These are phyloP conservation scores for Phytophthora syringae DNA, from an alignment of 352 stramenopile species.

Conservation along the genomic window DNA sequence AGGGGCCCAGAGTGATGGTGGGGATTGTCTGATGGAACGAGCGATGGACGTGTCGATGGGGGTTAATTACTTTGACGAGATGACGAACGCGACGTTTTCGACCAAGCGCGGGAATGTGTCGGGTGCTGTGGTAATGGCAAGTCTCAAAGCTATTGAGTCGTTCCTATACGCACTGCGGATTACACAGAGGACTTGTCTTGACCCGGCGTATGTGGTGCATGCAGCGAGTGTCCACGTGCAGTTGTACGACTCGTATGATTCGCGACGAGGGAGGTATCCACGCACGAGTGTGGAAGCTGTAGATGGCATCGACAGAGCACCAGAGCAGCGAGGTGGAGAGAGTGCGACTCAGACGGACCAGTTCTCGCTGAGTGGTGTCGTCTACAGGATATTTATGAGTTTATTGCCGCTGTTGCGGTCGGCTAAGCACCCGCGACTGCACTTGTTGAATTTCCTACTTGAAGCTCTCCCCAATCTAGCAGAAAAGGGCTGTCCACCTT, in stretches of 20 bases:
- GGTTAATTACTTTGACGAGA: slow-evolving; percentile 81
- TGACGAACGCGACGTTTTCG: slow-evolving; percentile 47
- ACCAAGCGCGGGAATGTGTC: slow-evolving; percentile 57
- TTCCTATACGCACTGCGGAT: slow-evolving; percentile 55
- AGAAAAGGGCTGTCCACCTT: slow-evolving; percentile 22
- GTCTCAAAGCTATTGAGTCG: slow-evolving; percentile 68
- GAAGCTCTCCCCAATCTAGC: slow-evolving; percentile 35
- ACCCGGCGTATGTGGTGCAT: slow-evolving; percentile 55
- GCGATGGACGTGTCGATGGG: slow-evolving; percentile 47
- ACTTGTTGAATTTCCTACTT: slow-evolving; percentile 68
- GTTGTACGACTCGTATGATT: slow-evolving; percentile 40
- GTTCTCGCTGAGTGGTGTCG: slow-evolving; percentile 49
- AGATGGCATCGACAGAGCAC: not conserved
- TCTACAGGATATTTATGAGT: slow-evolving; percentile 51
- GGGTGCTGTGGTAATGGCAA: slow-evolving; percentile 60
- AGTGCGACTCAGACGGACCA: slow-evolving; percentile 16
- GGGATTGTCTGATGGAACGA: slow-evolving; percentile 15
- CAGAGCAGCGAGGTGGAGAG: not conserved
- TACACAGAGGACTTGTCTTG: slow-evolving; percentile 36
- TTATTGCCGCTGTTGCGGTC: slow-evolving; percentile 60
- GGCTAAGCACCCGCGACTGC: slow-evolving; percentile 51
- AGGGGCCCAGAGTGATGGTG: not conserved
- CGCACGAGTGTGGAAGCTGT: slow-evolving; percentile 23
- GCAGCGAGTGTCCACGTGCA: slow-evolving; percentile 25
- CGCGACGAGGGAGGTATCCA: slow-evolving; percentile 43